Percentiles rank a stretch among this genome's conserved stretches.
These are phyloP conservation scores for Pseudocercospora pini-densiflorae DNA, from an alignment of 2,329 filamentous ascomycete species.

Conservation along the genomic window DNA sequence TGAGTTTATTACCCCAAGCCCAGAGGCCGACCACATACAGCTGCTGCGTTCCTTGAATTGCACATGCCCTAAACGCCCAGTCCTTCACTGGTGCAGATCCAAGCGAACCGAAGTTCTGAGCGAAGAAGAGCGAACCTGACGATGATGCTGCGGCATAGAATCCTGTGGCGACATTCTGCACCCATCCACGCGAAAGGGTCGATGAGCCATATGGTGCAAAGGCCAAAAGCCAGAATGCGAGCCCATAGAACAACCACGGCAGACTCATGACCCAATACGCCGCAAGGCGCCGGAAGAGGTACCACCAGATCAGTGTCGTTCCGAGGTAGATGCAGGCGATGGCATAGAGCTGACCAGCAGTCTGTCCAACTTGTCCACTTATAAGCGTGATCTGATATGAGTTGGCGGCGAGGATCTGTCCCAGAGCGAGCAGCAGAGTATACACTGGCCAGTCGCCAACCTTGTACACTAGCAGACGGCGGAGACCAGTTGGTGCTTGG, in stretches of 20 bases:
- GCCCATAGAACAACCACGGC: constrained; percentile 66
- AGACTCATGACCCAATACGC: constrained; percentile 62
- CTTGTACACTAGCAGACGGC: constrained; percentile 60
- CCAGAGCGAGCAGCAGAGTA: constrained; percentile 63
- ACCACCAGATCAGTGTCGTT: constrained; percentile 66
- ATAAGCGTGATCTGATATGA: constrained; percentile 72
- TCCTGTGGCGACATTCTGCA: constrained; percentile 65
- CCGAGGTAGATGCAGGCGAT: constrained; percentile 64
- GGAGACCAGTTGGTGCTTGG: constrained; percentile 59
- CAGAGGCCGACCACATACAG: constrained; percentile 67
- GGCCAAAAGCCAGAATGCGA: constrained; percentile 67
- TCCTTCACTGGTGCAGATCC: constrained; percentile 63
- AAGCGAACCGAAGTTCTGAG: constrained; percentile 62
- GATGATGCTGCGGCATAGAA: constrained; percentile 67
- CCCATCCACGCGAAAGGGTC: constrained; percentile 51
- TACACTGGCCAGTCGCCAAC: constrained; percentile 69
- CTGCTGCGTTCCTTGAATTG: constrained; percentile 70
- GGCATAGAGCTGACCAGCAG: constrained; percentile 62
- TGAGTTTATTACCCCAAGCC: constrained; percentile 67
- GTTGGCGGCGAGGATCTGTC: constrained; percentile 68
- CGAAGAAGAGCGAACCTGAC: constrained; percentile 68
- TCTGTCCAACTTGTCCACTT: constrained; percentile 65
- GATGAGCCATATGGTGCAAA: constrained; percentile 60
- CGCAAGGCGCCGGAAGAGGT: constrained; percentile 62
- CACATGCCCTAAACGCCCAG: constrained; percentile 69